phyloP scores from a whole-genome alignment of 1,284 basidiomycete species.

The Cryptococcus jaspeensis region DNA sequence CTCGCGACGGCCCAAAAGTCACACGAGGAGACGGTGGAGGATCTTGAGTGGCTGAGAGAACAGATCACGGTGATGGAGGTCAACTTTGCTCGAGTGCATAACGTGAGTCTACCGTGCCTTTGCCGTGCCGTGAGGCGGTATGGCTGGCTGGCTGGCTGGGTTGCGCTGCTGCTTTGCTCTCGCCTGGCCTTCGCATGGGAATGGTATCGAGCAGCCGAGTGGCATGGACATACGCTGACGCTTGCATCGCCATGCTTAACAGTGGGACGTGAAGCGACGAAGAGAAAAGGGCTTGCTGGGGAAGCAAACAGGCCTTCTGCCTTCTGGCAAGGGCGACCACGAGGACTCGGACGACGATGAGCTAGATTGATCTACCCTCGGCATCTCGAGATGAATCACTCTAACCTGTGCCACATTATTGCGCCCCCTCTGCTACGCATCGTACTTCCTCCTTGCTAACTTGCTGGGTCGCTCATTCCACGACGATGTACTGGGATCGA shows the following conservation, averaged over 20 bases:
- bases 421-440: no score
- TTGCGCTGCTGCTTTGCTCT: no score
- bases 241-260: neutral
- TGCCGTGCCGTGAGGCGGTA: no score
- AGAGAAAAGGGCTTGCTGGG: conserved; percentile 18
- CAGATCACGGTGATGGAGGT: conserved; percentile 98
- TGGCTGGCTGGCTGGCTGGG: no score
- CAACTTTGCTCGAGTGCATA: conserved; percentile 93
- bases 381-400: neutral
- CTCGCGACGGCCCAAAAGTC: conserved; percentile 70
- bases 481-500: no score
- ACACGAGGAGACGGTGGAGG: conserved; percentile 72
- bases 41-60: conserved; percentile 90
- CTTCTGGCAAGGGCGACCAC: conserved; percentile 15
- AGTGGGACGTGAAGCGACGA: conserved; percentile 51
- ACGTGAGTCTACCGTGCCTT: conserved; percentile 51
- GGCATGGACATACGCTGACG: neutral
- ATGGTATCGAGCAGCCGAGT: no score
- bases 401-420: neutral
- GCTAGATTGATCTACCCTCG: conserved; percentile 11
- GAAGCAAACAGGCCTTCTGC: conserved; percentile 16
- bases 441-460: no score
- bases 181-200: no score
- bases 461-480: no score
- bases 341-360: conserved; percentile 26